Conservation (phyloP, 2,329 filamentous ascomycete species). For the Colletotrichum tofieldiae region DNA sequence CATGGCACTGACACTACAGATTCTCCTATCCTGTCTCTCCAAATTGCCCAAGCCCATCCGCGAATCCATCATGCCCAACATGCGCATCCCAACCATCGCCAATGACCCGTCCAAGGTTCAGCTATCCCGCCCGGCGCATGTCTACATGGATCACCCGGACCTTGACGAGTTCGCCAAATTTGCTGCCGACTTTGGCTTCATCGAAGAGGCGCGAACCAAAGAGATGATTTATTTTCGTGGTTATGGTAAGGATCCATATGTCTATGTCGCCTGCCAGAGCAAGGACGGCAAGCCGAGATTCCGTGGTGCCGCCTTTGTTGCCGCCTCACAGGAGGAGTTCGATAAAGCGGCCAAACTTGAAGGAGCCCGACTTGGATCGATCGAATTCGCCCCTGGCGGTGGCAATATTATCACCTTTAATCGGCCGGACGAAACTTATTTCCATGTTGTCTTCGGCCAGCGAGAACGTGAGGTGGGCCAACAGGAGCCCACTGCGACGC, state of each 20-base stretch:
- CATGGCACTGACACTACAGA: too few species aligned
- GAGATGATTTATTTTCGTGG: constrained; percentile 64
- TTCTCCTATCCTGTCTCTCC: too few species aligned
- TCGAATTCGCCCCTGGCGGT: constrained; percentile 58
- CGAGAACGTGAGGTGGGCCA: constrained; percentile 40
- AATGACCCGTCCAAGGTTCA: constrained; percentile 46
- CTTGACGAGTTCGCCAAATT: constrained; percentile 48
- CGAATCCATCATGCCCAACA: too few species aligned
- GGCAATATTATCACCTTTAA: constrained; percentile 56
- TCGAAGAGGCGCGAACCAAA: constrained; percentile 42
- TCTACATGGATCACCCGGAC: constrained; percentile 48
- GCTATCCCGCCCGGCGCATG: constrained; percentile 40
- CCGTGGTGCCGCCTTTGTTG: constrained; percentile 49
- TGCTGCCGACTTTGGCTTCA: constrained; percentile 49
- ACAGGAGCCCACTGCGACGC: constrained; percentile 19
- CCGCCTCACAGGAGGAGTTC: constrained; percentile 57
- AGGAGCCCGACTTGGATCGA: constrained; percentile 55
- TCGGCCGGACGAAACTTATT: constrained; percentile 52
- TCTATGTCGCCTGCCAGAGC: constrained; percentile 59
- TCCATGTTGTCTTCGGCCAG: constrained; percentile 49
- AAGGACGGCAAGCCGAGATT: constrained; percentile 46
- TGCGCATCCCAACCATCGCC: neutral
- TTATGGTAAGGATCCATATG: constrained; percentile 65
- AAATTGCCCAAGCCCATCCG: too few species aligned
- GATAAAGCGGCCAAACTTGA: constrained; percentile 54